phyloP scores from a whole-genome alignment of 164 flowering plant species.

The Saururus chinensis region DNA sequence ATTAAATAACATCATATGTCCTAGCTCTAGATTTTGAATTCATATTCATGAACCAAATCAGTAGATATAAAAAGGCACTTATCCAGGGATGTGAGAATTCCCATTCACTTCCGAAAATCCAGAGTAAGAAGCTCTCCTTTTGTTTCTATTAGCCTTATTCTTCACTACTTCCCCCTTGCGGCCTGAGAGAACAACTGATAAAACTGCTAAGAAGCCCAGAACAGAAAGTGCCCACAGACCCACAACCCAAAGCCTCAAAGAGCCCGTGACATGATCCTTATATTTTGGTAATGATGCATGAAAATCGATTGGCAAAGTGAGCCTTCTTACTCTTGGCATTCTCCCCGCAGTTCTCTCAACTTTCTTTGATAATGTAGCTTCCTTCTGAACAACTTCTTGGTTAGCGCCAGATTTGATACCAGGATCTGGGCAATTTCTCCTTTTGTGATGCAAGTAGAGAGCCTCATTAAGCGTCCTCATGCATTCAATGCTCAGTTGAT shows the following conservation, averaged over 20 bases:
- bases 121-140: constrained; percentile 46
- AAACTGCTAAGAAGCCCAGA: constrained; percentile 45
- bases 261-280: constrained; percentile 21
- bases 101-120: constrained; percentile 32
- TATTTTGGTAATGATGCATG: constrained; percentile 11
- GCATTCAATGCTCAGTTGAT: constrained; percentile 83
- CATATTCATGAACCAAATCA: background rate
- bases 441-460: constrained; percentile 55
- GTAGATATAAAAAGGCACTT: background rate
- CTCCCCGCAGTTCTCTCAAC: constrained; percentile 20
- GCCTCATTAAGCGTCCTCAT: constrained; percentile 64
- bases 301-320: constrained; percentile 15
- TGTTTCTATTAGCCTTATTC: constrained; percentile 37
- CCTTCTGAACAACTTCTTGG: constrained; percentile 7
- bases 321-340: constrained; percentile 5
- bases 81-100: background rate
- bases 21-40: background rate
- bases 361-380: constrained; percentile 22
- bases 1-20: background rate
- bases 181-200: constrained; percentile 27
- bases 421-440: constrained; percentile 53
- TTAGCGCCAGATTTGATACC: constrained; percentile 18
- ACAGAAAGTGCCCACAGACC: constrained; percentile 53
- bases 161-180: constrained; percentile 32
- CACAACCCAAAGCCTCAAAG: constrained; percentile 52